Conservation (phyloP, 345 rosid species). For the Carallia brachiata region DNA sequence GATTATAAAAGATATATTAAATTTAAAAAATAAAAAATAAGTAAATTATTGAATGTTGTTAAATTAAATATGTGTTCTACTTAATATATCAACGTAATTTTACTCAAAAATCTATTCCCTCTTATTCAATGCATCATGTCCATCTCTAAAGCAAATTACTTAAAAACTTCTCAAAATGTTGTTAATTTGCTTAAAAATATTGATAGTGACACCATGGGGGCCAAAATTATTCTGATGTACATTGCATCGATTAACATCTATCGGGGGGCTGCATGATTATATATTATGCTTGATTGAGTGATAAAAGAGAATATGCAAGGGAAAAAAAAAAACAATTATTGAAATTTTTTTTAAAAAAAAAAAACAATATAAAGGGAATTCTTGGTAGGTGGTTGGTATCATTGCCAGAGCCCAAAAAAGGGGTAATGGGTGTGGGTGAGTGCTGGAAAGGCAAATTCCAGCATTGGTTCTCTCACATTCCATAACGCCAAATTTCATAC, state of each 20-base stretch:
- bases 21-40: too few relatives aligned
- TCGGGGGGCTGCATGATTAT: too few relatives aligned
- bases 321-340: not conserved
- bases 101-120: too few relatives aligned
- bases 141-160: too few relatives aligned
- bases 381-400: constrained; percentile 29
- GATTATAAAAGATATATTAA: too few relatives aligned
- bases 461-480: constrained; percentile 11
- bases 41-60: too few relatives aligned
- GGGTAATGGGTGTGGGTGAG: not conserved
- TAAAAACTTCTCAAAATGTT: too few relatives aligned
- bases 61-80: too few relatives aligned
- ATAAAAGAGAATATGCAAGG: not conserved
- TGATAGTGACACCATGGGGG: constrained; percentile 12
- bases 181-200: constrained; percentile 4
- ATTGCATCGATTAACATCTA: not conserved
- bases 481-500: too few relatives aligned
- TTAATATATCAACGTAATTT: too few relatives aligned
- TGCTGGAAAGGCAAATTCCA: constrained; percentile 2
- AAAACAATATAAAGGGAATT: constrained; percentile 2
- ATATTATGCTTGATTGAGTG: not conserved
- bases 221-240: constrained; percentile 7
- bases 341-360: too few relatives aligned
- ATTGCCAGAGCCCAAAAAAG: constrained; percentile 32
- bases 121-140: too few relatives aligned